Base-by-base conservation (phyloP, 768 basidiomycete species). In the Rubroboletus satanas region DNA sequence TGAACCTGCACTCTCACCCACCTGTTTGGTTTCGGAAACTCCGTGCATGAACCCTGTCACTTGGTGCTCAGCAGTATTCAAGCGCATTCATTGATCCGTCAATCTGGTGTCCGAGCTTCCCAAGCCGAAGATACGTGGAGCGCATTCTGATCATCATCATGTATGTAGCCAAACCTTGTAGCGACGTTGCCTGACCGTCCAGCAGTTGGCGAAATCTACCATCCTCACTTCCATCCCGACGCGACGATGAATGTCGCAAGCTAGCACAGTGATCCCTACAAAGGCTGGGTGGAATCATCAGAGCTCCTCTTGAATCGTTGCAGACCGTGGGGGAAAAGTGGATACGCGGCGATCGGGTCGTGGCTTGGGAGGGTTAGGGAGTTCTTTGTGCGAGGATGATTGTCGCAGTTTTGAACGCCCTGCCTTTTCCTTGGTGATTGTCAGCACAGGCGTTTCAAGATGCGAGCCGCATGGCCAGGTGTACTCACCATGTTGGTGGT, bases 341-440 rank as follows among this genome's bases (percentile, higher is more conserved):
- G 39, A 21, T 15, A 4, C 1, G 9, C 18, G 23, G 14, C 32
- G 31, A 18, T 49, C 39, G 3, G 41, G 37, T 15, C 10, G 47
- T 23, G 54, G 48, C 31, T 56, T 53, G 32, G 54, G 60, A 35
- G 36, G 49, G 11, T 44, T 39, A 0, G 56, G 55, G 38, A 66
- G 62, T 15, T 45, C 45, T 51, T 62, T 61, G 23, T 29, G 28
- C 15, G 50, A 23, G 42, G 48, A 57, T 4, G 45, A 26, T 26
- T 3, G 26, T 43, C 32, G 48, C n/a, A 45, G 8, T n/a, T 45
- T 37, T 31, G 48, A 29, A 33, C 12, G 41, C 15, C 17, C 6
- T 12, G 14, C 33, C 28, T 50, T 62, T 35, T 60, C 52, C 59
- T 66, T 39, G 29, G 42, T 17, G 6, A 21, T n/a, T 7, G 52